phyloP scores from a whole-genome alignment of 805 yeast genomes.

The Ogataea chonburiensis region DNA sequence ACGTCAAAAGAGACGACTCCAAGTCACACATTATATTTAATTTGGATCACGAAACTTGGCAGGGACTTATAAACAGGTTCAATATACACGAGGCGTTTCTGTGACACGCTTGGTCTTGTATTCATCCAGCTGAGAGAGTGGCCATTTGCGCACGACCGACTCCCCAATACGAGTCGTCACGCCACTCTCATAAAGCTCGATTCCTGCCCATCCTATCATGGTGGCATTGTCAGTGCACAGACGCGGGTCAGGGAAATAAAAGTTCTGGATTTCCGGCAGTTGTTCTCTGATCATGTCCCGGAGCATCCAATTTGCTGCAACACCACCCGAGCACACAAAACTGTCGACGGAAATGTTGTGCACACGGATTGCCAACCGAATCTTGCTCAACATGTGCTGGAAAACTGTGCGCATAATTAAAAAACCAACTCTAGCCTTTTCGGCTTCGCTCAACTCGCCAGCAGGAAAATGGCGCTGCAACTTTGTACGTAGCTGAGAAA shows the following conservation, averaged over 20 bases:
- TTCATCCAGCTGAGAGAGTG: conserved; percentile 51
- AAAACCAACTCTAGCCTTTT: conserved; percentile 49
- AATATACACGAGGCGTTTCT: conserved; percentile 53
- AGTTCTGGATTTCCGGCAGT: conserved; percentile 35
- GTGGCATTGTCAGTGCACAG: conserved; percentile 93
- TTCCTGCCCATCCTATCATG: conserved; percentile 98
- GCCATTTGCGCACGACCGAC: conserved; percentile 82
- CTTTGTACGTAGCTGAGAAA: conserved; percentile 30
- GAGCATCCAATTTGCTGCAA: conserved; percentile 69
- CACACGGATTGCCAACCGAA: conserved; percentile 47
- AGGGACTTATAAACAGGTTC: conserved; percentile 49
- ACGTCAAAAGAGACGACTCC: conserved; percentile 23
- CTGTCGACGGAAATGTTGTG: conserved; percentile 42
- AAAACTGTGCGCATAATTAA: conserved; percentile 66
- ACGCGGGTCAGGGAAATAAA: conserved; percentile 65
- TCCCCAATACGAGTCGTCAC: conserved; percentile 51
- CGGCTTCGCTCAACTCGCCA: conserved; percentile 21
- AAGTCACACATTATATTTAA: conserved; percentile 70
- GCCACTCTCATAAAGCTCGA: conserved; percentile 69
- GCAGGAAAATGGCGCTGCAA: conserved; percentile 25
- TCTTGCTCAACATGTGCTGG: conserved; percentile 66
- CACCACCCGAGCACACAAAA: conserved; percentile 92
- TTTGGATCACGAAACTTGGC: conserved; percentile 68
- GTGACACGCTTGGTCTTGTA: conserved; percentile 7
- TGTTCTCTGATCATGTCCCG: conserved; percentile 46